These are phyloP conservation scores for Sporothrix brunneoviolacea DNA, from an alignment of 2,329 filamentous ascomycete genomes.

Conservation along the genomic window DNA sequence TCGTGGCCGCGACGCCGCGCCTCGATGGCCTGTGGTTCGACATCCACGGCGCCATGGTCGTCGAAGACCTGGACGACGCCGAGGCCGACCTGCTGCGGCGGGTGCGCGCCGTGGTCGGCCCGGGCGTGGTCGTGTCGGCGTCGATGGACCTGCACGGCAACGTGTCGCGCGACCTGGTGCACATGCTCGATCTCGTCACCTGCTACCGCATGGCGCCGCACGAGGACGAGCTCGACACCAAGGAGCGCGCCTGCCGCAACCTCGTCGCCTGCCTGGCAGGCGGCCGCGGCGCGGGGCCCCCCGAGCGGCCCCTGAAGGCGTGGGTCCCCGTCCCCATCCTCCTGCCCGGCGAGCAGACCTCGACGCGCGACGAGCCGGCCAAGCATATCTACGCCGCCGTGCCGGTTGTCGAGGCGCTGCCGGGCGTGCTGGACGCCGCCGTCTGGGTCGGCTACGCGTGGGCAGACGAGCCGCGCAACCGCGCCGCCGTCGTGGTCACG, in stretches of 20 bases:
- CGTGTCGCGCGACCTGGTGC: slow-evolving; percentile 41
- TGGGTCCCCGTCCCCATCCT: slow-evolving; percentile 47
- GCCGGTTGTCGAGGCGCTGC: slow-evolving; percentile 33
- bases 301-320: slow-evolving; percentile 38
- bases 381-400: slow-evolving; percentile 44
- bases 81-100: slow-evolving; percentile 42
- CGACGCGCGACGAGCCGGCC: slow-evolving; percentile 45
- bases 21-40: slow-evolving; percentile 49
- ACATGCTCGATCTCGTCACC: slow-evolving; percentile 45
- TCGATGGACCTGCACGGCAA: slow-evolving; percentile 53
- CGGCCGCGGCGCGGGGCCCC: not conserved
- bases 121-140: slow-evolving; percentile 41
- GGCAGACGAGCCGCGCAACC: slow-evolving; percentile 48
- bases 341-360: slow-evolving; percentile 48
- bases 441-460: slow-evolving; percentile 52
- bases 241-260: slow-evolving; percentile 44
- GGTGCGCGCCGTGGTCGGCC: slow-evolving; percentile 38
- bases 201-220: slow-evolving; percentile 49
- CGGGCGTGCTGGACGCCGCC: slow-evolving; percentile 42
- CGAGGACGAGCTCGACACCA: slow-evolving; percentile 43
- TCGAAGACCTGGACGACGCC: slow-evolving; percentile 41
- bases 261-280: slow-evolving; percentile 33
- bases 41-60: slow-evolving; percentile 51
- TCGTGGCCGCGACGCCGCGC: slow-evolving; percentile 25
- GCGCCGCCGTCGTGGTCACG: slow-evolving; percentile 43